These are phyloP conservation scores for Pistacia integerrima DNA, from an alignment of 345 rosid genomes.

Conservation along the genomic window DNA sequence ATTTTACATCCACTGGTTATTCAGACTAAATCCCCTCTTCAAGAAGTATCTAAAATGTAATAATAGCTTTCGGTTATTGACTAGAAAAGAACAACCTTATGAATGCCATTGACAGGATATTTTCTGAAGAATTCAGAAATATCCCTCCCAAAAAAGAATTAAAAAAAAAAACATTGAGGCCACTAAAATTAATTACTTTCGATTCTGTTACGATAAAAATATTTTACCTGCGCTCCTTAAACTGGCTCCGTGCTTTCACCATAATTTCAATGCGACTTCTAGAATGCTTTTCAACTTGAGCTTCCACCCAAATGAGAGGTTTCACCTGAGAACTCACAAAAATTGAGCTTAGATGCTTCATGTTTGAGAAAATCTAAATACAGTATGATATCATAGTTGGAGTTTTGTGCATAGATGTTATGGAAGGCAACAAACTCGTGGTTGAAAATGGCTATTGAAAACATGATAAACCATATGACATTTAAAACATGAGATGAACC, in stretches of 20 bases:
- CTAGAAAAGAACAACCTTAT: neutral
- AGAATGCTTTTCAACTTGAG: constrained; percentile 71
- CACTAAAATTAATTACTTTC: neutral
- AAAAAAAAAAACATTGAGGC: neutral
- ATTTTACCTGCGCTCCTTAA: constrained; percentile 68
- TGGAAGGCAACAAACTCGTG: neutral
- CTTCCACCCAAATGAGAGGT: constrained; percentile 83
- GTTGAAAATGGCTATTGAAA: constrained; percentile 1
- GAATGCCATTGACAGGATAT: neutral
- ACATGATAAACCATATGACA: neutral
- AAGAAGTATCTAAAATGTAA: neutral
- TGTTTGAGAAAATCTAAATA: neutral
- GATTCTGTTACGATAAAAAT: neutral
- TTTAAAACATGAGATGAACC: constrained; percentile 31
- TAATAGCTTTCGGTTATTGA: neutral
- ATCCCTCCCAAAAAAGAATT: neutral
- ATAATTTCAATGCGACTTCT: constrained; percentile 71
- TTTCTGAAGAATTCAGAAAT: constrained; percentile 6
- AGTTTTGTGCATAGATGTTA: neutral
- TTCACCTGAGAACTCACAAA: constrained; percentile 47
- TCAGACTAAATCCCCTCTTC: neutral
- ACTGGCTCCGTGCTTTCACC: constrained; percentile 74
- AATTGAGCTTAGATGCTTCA: constrained; percentile 3
- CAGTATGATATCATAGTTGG: neutral
- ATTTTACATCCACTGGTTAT: neutral